A percentile compares a stretch with the other conserved stretches of the same genome.
Evolutionary conservation across 129 eudicot genomes (phyloP).

Genomic region (Centella asiatica): DNA sequence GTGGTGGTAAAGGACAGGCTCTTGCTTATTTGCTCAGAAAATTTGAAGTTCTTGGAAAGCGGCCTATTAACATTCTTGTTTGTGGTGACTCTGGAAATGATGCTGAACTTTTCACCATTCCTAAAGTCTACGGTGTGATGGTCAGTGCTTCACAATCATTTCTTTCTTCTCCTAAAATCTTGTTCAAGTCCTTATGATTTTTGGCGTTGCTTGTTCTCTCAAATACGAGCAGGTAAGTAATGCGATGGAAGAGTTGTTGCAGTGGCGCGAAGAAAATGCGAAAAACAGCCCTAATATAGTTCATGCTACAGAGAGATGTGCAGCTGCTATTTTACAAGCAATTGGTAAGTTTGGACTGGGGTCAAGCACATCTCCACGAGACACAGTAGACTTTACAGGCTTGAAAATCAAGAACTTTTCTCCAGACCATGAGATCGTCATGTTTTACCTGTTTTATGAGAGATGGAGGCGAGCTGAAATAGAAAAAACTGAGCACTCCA

Average conservation of each 20-base stretch:
- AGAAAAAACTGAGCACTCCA: constrained; percentile 12
- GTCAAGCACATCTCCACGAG: constrained; percentile 22
- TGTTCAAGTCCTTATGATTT: neutral
- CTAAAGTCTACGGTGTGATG: constrained; percentile 26
- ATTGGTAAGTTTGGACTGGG: constrained; percentile 22
- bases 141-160: constrained; percentile 7
- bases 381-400: neutral
- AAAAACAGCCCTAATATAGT: constrained; percentile 16
- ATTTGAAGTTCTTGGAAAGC: constrained; percentile 18
- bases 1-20: constrained; percentile 35
- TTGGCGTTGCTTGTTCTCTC: neutral
- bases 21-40: constrained; percentile 22
- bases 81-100: constrained; percentile 38
- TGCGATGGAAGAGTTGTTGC: constrained; percentile 26
- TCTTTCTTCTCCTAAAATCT: neutral
- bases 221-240: constrained; percentile 25
- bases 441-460: constrained; percentile 23
- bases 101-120: constrained; percentile 25
- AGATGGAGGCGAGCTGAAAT: constrained; percentile 23
- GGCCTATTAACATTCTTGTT: constrained; percentile 21
- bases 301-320: constrained; percentile 27
- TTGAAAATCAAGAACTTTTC: neutral
- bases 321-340: constrained; percentile 29
- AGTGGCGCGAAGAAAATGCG: constrained; percentile 26
- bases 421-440: constrained; percentile 22